Evolutionary conservation across 805 yeast genomes (phyloP), one percentile per base, ranked within the genome.

Genomic region (Isabelozyma rhagii): DNA sequence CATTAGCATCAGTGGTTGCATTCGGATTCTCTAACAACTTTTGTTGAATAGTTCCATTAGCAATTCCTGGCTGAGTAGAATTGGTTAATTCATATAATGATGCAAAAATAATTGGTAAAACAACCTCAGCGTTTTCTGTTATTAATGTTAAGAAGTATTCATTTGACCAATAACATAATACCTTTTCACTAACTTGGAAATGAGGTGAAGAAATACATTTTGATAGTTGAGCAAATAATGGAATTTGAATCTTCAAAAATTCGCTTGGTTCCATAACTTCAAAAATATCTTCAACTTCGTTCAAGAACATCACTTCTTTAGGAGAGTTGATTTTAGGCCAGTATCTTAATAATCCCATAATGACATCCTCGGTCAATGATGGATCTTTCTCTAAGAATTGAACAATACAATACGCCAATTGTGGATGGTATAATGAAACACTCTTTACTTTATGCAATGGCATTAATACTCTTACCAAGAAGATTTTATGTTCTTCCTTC

Each of bases 281-380:
- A 64, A 92, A 89, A 4, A 94, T 92, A 66, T 94, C 99, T 68
- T 94, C 99, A 55, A 94, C 82, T 72, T 94, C 99, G 68, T 93
- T 90, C 62, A 94, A 74, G 62, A 92, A 94, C 96, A 94, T 86
- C 25, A 94, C 89, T 71, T 94, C 99, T 63, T 94, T 94, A 11
- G 97, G 94, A 25, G 96, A 85, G 63, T 90, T 90, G 45, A 89
- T 85, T 68, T 94, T 94, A 48, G 99, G 99, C 99, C 99, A 94
- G 72, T 85, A 94, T 62, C 96, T 80, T 59, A 94, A 72, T 52
- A 94, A 73, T 3, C 97, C 97, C 89, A 89, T 84, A 27, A 94
- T 82, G n/a, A 94, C 98, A 66, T 92, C 98, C 67, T 92, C 97
- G 2, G 98, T 93, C 58, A 94, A 76, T 11, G 80, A 56, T 3